phyloP scores from a whole-genome alignment of 768 basidiomycete genomes.

The Boletus vermiculosoides region DNA sequence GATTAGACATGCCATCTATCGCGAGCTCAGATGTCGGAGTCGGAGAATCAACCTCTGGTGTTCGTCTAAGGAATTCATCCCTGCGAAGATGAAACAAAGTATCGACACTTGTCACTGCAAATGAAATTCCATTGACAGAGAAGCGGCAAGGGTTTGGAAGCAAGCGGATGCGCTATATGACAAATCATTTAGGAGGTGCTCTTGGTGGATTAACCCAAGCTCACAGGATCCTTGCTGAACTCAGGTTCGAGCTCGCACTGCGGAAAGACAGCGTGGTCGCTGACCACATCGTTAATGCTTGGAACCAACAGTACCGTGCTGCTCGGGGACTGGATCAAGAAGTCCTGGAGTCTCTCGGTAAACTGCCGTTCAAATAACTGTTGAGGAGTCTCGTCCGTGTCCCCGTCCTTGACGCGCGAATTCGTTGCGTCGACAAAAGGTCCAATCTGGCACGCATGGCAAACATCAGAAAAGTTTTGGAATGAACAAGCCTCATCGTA shows the following conservation, averaged over 20 bases:
- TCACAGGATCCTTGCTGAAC: constrained; percentile 51
- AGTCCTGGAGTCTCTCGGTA: constrained; percentile 49
- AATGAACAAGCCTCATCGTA: constrained; percentile 32
- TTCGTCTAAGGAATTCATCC: constrained; percentile 73
- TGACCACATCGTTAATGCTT: constrained; percentile 77
- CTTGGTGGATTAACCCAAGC: constrained; percentile 18
- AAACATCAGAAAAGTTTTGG: background rate
- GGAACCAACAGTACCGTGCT: constrained; percentile 80
- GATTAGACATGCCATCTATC: constrained; percentile 74
- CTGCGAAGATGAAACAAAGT: constrained; percentile 85
- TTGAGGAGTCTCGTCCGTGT: constrained; percentile 59
- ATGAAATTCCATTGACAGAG: constrained; percentile 77
- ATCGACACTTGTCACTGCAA: constrained; percentile 84
- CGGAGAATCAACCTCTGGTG: constrained; percentile 57
- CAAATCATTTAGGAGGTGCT: background rate
- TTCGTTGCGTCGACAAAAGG: constrained; percentile 87
- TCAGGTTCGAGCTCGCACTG: constrained; percentile 60
- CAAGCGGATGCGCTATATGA: constrained; percentile 63
- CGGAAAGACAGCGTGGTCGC: constrained; percentile 80
- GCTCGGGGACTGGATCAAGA: constrained; percentile 60
- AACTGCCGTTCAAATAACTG: constrained; percentile 72
- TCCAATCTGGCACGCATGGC: constrained; percentile 58
- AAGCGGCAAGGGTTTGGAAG: constrained; percentile 89
- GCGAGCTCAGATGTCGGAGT: constrained; percentile 42
- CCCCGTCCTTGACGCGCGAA: constrained; percentile 71